Percentiles rank a stretch among this genome's conserved stretches.
phyloP scores from a whole-genome alignment of 1,284 basidiomycete genomes.

The Ganoderma lucidum region DNA sequence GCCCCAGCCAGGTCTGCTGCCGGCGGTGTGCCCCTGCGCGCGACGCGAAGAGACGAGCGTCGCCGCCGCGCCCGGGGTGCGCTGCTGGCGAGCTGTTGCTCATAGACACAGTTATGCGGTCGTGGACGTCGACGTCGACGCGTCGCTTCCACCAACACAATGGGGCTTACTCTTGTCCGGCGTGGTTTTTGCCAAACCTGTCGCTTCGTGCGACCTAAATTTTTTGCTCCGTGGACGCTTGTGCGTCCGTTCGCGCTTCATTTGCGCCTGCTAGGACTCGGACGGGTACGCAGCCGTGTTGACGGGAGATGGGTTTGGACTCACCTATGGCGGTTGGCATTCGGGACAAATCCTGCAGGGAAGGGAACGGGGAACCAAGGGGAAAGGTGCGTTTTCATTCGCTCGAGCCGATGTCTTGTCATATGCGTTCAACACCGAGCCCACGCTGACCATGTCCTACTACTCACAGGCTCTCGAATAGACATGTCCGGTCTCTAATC shows the following conservation, averaged over 20 bases:
- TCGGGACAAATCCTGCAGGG: background rate
- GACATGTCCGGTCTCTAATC: background rate
- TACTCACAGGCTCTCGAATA: background rate
- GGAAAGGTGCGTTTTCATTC: background rate
- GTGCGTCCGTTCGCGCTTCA: background rate
- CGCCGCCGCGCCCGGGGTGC: constrained; percentile 45
- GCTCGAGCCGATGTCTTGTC: too few relatives aligned
- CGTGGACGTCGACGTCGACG: constrained; percentile 44
- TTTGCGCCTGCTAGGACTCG: too few relatives aligned
- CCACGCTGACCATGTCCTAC: background rate
- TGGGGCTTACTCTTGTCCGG: constrained; percentile 88
- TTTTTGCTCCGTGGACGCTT: constrained; percentile 56
- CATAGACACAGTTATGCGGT: constrained; percentile 90
- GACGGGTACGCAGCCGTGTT: background rate
- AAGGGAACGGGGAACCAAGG: background rate
- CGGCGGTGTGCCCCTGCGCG: constrained; percentile 41
- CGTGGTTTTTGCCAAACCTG: constrained; percentile 37
- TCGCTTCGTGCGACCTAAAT: constrained; percentile 41
- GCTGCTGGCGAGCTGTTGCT: constrained; percentile 65
- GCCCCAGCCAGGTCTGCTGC: constrained; percentile 65
- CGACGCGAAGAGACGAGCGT: constrained; percentile 82
- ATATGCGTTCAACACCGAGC: background rate
- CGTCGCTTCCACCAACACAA: constrained; percentile 63
- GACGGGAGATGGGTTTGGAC: background rate
- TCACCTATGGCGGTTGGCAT: background rate